phyloP scores from a whole-genome alignment of 345 rosid species.

The Physaria fendleri region DNA sequence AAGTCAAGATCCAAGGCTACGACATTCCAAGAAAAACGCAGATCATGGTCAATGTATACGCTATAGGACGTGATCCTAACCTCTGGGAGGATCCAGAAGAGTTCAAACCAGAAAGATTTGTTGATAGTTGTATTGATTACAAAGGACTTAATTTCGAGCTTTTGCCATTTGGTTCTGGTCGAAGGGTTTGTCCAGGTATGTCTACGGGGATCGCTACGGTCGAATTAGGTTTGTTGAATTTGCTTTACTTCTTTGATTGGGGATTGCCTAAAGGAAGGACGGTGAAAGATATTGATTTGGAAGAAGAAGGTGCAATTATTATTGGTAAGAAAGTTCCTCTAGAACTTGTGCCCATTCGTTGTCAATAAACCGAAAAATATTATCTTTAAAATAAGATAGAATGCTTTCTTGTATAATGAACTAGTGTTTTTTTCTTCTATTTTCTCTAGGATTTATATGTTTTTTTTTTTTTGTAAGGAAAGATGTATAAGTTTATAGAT shows the following conservation, averaged over 20 bases:
- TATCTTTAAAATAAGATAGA: background rate
- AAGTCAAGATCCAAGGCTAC: conserved; percentile 34
- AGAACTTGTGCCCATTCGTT: conserved; percentile 22
- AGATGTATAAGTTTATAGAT: no score
- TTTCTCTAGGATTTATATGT: no score
- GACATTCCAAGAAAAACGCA: conserved; percentile 31
- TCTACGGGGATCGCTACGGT: conserved; percentile 32
- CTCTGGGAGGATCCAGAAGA: conserved; percentile 40
- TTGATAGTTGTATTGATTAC: conserved; percentile 32
- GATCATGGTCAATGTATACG: conserved; percentile 38
- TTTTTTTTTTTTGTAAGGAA: no score
- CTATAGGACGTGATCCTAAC: conserved; percentile 39
- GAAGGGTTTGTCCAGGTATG: conserved; percentile 29
- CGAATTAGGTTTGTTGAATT: conserved; percentile 24
- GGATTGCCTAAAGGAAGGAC: conserved; percentile 24
- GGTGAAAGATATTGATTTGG: conserved; percentile 22
- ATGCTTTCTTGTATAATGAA: background rate
- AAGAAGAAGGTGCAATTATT: conserved; percentile 27
- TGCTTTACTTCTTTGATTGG: conserved; percentile 31
- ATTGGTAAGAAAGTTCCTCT: conserved; percentile 24
- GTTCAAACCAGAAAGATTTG: conserved; percentile 43
- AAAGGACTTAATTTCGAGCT: conserved; percentile 40
- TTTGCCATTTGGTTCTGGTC: conserved; percentile 31
- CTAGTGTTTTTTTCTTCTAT: background rate
- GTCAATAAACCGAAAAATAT: background rate